Evolutionary conservation across 2,329 filamentous ascomycete genomes (phyloP).

Genomic region (Amylocarpus encephaloides): DNA sequence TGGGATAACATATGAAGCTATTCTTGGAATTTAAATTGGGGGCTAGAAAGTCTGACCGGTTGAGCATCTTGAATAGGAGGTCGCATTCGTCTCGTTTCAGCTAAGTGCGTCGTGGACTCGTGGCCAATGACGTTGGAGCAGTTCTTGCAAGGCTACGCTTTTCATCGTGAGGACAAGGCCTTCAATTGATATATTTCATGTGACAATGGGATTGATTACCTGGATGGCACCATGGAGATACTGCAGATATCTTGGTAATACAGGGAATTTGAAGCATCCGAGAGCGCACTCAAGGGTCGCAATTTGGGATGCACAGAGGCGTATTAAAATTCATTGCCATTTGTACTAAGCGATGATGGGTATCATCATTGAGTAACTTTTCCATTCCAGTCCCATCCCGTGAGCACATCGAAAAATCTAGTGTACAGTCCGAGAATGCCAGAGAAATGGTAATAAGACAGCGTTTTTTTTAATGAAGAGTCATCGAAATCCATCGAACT

Average conservation of each 20-base stretch:
- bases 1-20: not conserved
- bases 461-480: slow-evolving; percentile 28
- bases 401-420: slow-evolving; percentile 32
- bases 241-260: too few species aligned
- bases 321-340: slow-evolving; percentile 3
- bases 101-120: not conserved
- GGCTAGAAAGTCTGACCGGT: not conserved
- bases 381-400: slow-evolving; percentile 29
- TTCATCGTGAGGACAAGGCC: not conserved
- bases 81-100: not conserved
- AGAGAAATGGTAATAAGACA: slow-evolving; percentile 35
- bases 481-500: slow-evolving; percentile 31
- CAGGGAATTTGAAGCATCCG: too few species aligned
- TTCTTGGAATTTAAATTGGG: not conserved
- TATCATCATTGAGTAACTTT: slow-evolving; percentile 30
- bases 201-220: not conserved
- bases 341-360: slow-evolving; percentile 17
- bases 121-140: slow-evolving; percentile 15
- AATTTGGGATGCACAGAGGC: too few species aligned
- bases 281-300: too few species aligned
- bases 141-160: slow-evolving; percentile 5
- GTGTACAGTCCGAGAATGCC: slow-evolving; percentile 34
- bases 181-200: not conserved
- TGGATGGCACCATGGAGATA: not conserved
- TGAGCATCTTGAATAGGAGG: slow-evolving; percentile 4